Evolutionary conservation across 2,329 filamentous ascomycete species (phyloP).

Genomic region (Monosporascus sp.): DNA sequence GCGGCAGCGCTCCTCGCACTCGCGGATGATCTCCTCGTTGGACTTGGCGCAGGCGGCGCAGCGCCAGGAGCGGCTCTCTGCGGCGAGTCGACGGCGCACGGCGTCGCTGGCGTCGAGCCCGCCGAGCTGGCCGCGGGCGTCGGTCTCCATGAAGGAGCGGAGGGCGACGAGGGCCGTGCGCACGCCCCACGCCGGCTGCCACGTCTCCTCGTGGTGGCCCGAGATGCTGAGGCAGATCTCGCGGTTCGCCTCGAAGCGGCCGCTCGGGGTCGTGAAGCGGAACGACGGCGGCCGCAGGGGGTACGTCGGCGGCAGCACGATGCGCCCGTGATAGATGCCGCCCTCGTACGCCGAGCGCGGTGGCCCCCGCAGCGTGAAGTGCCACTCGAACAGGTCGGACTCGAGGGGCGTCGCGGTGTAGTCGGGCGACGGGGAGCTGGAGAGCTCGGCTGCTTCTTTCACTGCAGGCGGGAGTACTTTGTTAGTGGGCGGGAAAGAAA

Average conservation of each 20-base stretch:
- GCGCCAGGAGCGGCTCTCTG: conserved; percentile 57
- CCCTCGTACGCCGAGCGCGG: conserved; percentile 72
- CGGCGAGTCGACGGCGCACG: conserved; percentile 64
- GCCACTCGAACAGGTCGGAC: conserved; percentile 93
- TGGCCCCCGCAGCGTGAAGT: conserved; percentile 92
- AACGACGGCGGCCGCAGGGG: conserved; percentile 91
- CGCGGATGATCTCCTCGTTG: conserved; percentile 69
- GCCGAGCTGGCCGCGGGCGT: conserved; percentile 81
- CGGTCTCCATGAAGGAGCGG: conserved; percentile 88
- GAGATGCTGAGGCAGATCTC: conserved; percentile 94
- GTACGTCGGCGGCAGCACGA: conserved; percentile 83
- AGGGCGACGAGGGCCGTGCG: conserved; percentile 79
- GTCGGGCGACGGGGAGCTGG: conserved; percentile 72
- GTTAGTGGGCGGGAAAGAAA: background rate
- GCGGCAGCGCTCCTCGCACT: conserved; percentile 52
- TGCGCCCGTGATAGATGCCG: conserved; percentile 93
- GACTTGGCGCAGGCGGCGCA: conserved; percentile 66
- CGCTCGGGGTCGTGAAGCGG: conserved; percentile 86
- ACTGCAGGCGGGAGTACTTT: conserved; percentile 44
- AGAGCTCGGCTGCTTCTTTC: conserved; percentile 85
- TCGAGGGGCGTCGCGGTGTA: conserved; percentile 83
- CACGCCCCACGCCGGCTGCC: conserved; percentile 97
- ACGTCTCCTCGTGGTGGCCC: conserved; percentile 95
- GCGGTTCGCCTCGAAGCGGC: conserved; percentile 91
- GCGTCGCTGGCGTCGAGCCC: conserved; percentile 72